Conservation (phyloP, 495 filamentous ascomycete species). For the Tuber magnatum region DNA sequence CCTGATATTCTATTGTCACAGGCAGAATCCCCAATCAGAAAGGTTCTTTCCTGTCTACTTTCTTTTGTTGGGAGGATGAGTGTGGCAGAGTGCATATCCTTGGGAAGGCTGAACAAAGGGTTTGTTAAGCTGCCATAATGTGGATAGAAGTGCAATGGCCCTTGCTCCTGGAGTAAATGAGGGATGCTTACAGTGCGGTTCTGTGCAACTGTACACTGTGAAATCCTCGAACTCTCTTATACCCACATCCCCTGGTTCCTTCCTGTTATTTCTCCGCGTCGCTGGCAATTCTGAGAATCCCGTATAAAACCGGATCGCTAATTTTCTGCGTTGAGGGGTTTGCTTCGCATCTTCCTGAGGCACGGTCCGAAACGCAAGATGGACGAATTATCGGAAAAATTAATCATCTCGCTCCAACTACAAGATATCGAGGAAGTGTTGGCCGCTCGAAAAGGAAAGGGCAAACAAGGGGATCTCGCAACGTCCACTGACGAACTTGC, state of each 20-base stretch:
- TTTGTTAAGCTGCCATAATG: not conserved
- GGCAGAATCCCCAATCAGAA: not conserved
- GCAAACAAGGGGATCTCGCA: slow-evolving; percentile 17
- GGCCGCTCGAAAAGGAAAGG: slow-evolving; percentile 26
- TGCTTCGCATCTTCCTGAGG: not conserved
- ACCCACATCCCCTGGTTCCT: not conserved
- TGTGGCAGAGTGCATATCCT: not conserved
- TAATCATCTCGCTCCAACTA: slow-evolving; percentile 28
- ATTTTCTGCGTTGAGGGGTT: not conserved
- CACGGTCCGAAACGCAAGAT: not conserved
- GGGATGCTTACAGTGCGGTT: not conserved
- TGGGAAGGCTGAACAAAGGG: not conserved
- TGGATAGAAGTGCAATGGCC: not conserved
- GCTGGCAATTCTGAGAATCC: not conserved
- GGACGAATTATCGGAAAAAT: slow-evolving; percentile 16
- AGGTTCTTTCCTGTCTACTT: not conserved
- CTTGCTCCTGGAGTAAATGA: not conserved
- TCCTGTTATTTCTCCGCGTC: not conserved
- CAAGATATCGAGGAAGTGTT: slow-evolving; percentile 16
- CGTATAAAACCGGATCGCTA: not conserved
- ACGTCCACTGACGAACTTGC: slow-evolving; percentile 19
- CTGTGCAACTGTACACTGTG: not conserved
- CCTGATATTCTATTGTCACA: not conserved
- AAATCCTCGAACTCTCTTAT: not conserved
- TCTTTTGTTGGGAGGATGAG: not conserved